phyloP scores from a whole-genome alignment of 805 yeast genomes.

The Cyberlindnera mississippiensis region DNA sequence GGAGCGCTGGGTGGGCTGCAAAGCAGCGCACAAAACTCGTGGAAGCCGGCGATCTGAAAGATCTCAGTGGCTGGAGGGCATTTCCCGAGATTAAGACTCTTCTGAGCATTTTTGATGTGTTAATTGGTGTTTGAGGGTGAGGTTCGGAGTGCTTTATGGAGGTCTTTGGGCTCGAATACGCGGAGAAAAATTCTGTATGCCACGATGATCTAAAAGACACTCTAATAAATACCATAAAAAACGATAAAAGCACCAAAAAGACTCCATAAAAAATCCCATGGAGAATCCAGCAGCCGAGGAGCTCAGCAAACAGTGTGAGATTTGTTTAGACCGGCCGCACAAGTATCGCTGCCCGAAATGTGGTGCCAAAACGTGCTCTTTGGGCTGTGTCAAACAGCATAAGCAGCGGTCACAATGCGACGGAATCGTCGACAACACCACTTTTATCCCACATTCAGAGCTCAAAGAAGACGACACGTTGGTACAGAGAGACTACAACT shows the following conservation, averaged over 20 bases:
- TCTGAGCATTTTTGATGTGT: neutral
- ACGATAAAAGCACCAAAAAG: too few species aligned
- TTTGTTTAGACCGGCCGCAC: constrained; percentile 39
- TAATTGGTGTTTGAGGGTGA: neutral
- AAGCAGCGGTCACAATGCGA: constrained; percentile 59
- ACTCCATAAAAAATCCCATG: neutral
- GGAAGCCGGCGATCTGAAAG: too few species aligned
- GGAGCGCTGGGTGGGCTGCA: neutral
- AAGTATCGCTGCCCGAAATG: constrained; percentile 87
- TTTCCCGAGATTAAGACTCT: too few species aligned
- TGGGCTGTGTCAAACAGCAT: constrained; percentile 68
- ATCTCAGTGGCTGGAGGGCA: too few species aligned
- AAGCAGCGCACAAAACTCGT: neutral
- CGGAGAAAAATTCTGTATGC: too few species aligned
- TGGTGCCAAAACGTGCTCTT: constrained; percentile 57
- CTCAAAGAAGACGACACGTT: constrained; percentile 35
- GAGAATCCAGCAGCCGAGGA: constrained; percentile 4
- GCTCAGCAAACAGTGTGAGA: constrained; percentile 34
- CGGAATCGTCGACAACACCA: constrained; percentile 61
- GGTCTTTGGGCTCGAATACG: too few species aligned
- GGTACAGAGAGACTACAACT: constrained; percentile 80
- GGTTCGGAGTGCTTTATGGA: too few species aligned
- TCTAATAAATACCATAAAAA: too few species aligned
- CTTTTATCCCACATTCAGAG: constrained; percentile 47
- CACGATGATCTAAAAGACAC: too few species aligned